Conservation (phyloP, 2,329 filamentous ascomycete genomes). For the Claviceps maximensis region DNA sequence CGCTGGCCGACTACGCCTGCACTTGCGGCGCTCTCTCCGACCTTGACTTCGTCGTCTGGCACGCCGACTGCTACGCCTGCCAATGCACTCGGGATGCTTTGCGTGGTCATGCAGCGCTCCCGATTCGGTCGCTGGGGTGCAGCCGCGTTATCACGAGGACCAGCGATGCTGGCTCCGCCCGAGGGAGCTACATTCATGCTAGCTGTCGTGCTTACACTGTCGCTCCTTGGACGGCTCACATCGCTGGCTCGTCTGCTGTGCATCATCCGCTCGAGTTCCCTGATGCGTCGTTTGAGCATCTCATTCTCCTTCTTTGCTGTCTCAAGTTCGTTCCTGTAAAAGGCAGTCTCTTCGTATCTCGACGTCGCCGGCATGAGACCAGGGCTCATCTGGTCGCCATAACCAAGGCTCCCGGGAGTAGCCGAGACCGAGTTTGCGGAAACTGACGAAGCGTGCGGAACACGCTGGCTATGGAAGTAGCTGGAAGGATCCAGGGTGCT, state of each 20-base stretch:
- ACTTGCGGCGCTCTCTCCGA: constrained; percentile 50
- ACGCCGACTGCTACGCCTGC: constrained; percentile 38
- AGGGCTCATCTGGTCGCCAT: constrained; percentile 34
- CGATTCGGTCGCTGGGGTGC: constrained; percentile 20
- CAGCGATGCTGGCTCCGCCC: constrained; percentile 30
- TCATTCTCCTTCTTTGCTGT: constrained; percentile 52
- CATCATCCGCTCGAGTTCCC: constrained; percentile 46
- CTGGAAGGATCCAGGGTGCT: constrained; percentile 29
- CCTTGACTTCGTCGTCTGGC: constrained; percentile 44
- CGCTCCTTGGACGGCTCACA: constrained; percentile 32
- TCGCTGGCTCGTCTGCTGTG: constrained; percentile 35
- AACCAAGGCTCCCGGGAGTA: constrained; percentile 24
- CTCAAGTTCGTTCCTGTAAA: constrained; percentile 47
- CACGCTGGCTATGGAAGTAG: constrained; percentile 35
- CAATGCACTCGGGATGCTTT: constrained; percentile 32
- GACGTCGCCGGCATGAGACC: constrained; percentile 42
- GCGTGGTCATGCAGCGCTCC: constrained; percentile 27
- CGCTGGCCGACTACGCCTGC: constrained; percentile 13
- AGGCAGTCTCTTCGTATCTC: constrained; percentile 49
- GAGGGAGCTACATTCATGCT: constrained; percentile 29
- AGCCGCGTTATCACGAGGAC: constrained; percentile 26
- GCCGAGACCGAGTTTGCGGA: constrained; percentile 25
- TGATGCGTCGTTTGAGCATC: constrained; percentile 43
- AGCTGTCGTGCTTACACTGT: constrained; percentile 39
- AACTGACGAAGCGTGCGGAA: constrained; percentile 22